Evolutionary conservation across 176 grass and related monocot species (phyloP), one percentile per base, ranked within the genome.

Genomic region (Phoenix dactylifera): DNA sequence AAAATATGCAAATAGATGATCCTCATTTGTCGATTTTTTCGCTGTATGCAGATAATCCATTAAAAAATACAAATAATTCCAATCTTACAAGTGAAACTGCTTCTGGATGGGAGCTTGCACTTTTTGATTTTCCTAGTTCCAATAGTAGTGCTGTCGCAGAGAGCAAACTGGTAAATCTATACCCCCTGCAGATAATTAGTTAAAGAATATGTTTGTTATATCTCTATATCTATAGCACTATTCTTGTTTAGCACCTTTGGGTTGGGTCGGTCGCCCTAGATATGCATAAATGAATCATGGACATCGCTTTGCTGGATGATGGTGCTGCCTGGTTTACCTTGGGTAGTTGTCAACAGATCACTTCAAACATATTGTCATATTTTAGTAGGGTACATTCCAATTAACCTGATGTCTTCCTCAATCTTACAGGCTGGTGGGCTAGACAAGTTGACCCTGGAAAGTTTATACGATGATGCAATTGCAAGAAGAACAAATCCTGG

Each of bases 401-500:
- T 39, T 39, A 39, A 10, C 7, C 9, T 9, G 32, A 39, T 39
- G 7, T 39, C 32, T 24, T 51, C 18, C 6, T 26, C 44, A 60
- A 39, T 39, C 49, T 54, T 24, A 4, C 50, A 71, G 68, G 67
- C 67, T 18, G 67, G 53, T 50, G 53, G 67, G 15, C 29, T 69
- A 6, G 67, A 69, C 30, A 58, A 30, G 44, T 22, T 69, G 24
- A 66, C 64, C 23, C 29, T 68, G 10, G 66, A 68, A 18, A 57
- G 66, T 57, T 29, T 68, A n/a, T 69, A 58, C 24, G 66, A 69
- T 5, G 29, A 69, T 18, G 66, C 66, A 9, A 16, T 69, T 39
- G 32, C 32, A 12, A 69, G 53, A 69, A 56, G 23, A 49, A 26
- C 1, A 18, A 15, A 59, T 30, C 55, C 68, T 12, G 16, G 51